Percentiles rank a stretch among this genome's conserved stretches.
Evolutionary conservation across 2,329 filamentous ascomycete species (phyloP).

Genomic region (Truncatella angustata): DNA sequence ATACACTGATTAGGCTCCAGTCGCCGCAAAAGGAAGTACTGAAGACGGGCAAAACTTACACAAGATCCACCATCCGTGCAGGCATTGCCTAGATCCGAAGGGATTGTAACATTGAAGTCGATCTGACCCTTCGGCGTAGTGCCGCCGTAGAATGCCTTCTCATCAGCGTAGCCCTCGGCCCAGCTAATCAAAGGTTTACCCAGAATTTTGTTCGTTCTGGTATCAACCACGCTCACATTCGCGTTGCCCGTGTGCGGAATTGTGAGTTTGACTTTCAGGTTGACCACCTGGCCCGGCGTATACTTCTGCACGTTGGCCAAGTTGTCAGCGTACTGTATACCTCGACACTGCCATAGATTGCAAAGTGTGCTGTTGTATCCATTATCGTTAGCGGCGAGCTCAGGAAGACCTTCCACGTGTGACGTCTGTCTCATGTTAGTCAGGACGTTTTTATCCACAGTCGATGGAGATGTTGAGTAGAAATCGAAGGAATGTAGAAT

Average conservation of each 20-base stretch:
- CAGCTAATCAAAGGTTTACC: constrained; percentile 28
- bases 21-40: not conserved
- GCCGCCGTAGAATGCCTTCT: constrained; percentile 24
- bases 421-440: constrained; percentile 17
- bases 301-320: constrained; percentile 33
- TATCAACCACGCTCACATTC: constrained; percentile 49
- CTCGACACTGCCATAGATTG: constrained; percentile 39
- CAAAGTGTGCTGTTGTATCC: constrained; percentile 23
- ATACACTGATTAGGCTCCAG: too few species aligned
- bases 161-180: constrained; percentile 27
- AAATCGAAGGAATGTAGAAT: not conserved
- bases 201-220: constrained; percentile 37
- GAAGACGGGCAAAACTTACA: constrained; percentile 20
- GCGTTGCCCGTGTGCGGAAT: constrained; percentile 46
- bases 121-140: constrained; percentile 25
- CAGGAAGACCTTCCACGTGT: constrained; percentile 29
- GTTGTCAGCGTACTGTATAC: constrained; percentile 39
- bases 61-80: constrained; percentile 25
- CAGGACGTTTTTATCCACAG: too few species aligned
- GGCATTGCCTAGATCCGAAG: constrained; percentile 20
- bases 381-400: constrained; percentile 24
- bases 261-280: constrained; percentile 40
- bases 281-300: constrained; percentile 39
- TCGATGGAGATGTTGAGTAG: not conserved
- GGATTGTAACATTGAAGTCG: constrained; percentile 27